phyloP scores from a whole-genome alignment of 129 eudicot genomes.

The Tagetes erecta region DNA sequence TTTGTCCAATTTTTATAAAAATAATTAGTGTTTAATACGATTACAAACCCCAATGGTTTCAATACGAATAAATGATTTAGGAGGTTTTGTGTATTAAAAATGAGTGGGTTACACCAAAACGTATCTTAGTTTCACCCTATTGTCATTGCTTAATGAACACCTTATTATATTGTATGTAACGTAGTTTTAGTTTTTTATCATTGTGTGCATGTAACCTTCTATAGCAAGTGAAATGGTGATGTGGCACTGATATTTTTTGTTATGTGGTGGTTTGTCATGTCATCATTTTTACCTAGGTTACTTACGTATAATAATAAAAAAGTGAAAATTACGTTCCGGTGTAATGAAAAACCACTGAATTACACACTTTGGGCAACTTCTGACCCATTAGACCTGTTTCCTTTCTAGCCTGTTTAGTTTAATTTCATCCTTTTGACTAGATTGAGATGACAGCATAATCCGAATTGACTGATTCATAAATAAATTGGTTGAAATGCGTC shows the following conservation, averaged over 20 bases:
- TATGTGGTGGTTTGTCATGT: not conserved
- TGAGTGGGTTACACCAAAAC: not conserved
- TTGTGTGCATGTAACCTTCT: not conserved
- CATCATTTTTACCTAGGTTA: not conserved
- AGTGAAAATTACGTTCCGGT: not conserved
- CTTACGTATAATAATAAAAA: not conserved
- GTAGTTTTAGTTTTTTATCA: not conserved
- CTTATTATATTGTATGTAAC: not conserved
- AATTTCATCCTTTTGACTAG: conserved; percentile 4
- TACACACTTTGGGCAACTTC: not conserved
- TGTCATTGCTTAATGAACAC: not conserved
- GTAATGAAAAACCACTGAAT: not conserved
- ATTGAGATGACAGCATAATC: not conserved
- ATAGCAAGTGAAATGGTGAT: not conserved
- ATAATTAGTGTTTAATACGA: not conserved
- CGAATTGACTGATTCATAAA: not conserved
- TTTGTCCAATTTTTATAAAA: not conserved
- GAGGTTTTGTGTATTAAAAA: not conserved
- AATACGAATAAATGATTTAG: not conserved
- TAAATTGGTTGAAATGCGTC: not conserved
- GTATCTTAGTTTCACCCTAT: not conserved
- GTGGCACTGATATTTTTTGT: not conserved
- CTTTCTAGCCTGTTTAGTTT: not conserved
- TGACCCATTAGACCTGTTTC: not conserved
- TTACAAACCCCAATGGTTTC: not conserved